These are phyloP conservation scores for Onygenales sp. DNA, from an alignment of 2,329 filamentous ascomycete species.

Conservation along the genomic window DNA sequence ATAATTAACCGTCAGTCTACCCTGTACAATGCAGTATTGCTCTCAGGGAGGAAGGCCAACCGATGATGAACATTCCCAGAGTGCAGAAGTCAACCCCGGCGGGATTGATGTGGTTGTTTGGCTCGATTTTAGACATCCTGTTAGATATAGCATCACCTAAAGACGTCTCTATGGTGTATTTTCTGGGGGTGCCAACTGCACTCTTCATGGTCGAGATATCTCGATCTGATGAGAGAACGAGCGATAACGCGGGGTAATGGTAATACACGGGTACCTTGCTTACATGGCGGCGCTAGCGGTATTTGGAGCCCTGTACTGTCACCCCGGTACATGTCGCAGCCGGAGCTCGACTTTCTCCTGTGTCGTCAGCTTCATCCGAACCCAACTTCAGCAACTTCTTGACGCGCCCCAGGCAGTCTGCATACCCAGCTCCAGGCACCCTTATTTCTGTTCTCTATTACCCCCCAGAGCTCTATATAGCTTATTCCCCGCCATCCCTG, in stretches of 20 bases:
- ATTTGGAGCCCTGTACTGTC: background rate
- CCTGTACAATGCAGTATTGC: background rate
- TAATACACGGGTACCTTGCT: background rate
- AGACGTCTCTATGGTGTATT: background rate
- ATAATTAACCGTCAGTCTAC: background rate
- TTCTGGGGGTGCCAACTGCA: background rate
- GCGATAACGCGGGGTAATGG: background rate
- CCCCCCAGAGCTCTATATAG: background rate
- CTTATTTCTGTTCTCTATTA: background rate
- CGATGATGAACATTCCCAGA: conserved; percentile 56
- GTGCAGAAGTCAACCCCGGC: conserved; percentile 46
- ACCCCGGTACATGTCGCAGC: background rate
- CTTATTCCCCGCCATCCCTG: too few species aligned
- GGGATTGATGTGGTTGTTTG: background rate
- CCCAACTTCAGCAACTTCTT: background rate
- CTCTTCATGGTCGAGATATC: too few species aligned
- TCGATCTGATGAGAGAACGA: too few species aligned
- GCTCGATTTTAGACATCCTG: background rate
- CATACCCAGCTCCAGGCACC: background rate
- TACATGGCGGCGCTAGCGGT: background rate
- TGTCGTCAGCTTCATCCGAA: background rate
- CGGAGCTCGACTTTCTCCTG: background rate
- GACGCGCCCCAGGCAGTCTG: background rate
- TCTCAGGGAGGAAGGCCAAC: conserved; percentile 25
- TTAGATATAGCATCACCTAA: background rate